Percentiles rank a stretch among this genome's conserved stretches.
Evolutionary conservation across 768 basidiomycete species (phyloP).

Genomic region (Lactarius trivialis): DNA sequence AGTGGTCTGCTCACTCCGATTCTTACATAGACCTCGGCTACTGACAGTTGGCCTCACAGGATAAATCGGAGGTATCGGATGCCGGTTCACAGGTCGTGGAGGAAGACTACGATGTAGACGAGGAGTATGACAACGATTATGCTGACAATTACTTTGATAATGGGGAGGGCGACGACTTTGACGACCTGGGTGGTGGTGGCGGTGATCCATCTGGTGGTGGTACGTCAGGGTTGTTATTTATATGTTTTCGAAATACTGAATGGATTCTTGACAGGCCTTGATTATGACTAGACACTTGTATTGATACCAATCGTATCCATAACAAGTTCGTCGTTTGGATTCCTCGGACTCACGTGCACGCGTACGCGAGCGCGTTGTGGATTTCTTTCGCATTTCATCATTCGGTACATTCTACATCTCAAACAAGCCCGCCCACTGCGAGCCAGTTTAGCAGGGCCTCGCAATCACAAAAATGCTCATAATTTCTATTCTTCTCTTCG

Average conservation of each 20-base stretch:
- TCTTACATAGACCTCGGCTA: not conserved
- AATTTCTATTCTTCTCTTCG: constrained; percentile 20
- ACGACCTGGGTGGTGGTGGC: constrained; percentile 67
- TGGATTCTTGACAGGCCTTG: constrained; percentile 21
- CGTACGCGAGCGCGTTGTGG: not conserved
- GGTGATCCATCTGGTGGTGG: constrained; percentile 59
- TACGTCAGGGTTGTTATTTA: constrained; percentile 16
- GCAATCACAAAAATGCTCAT: constrained; percentile 2
- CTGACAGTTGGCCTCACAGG: constrained; percentile 33
- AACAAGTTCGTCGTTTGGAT: constrained; percentile 1
- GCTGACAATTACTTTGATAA: constrained; percentile 90
- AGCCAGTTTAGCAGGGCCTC: not conserved
- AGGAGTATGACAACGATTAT: constrained; percentile 89
- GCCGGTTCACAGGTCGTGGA: constrained; percentile 57
- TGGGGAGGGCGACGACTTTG: constrained; percentile 74
- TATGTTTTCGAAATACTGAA: not conserved
- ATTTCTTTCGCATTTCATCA: not conserved
- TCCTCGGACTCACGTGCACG: constrained; percentile 10
- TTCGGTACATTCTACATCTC: not conserved
- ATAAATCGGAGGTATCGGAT: constrained; percentile 67
- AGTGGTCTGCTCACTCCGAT: not conserved
- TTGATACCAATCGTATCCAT: constrained; percentile 3
- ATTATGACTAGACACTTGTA: constrained; percentile 23
- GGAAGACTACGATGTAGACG: constrained; percentile 80
- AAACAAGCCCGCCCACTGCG: not conserved